Evolutionary conservation across 1,284 basidiomycete genomes (phyloP).

Genomic region (Apiotrichum sp.): DNA sequence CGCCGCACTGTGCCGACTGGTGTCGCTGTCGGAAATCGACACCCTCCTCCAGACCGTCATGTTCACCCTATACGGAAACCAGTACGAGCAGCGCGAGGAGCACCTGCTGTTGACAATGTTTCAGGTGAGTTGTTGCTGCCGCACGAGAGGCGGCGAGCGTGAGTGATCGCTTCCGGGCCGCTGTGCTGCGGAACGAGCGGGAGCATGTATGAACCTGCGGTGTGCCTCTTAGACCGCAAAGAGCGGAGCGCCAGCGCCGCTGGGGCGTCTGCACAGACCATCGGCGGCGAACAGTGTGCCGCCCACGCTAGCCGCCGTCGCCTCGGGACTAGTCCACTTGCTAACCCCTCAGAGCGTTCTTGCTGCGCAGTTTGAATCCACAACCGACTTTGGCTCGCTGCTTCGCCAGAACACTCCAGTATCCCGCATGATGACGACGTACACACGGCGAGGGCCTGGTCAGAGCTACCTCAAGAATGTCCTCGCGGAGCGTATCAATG

Average conservation of each 20-base stretch:
- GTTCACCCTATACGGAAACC: slow-evolving; percentile 99
- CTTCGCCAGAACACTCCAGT: slow-evolving; percentile 97
- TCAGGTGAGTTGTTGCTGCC: slow-evolving; percentile 49
- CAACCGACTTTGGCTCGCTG: slow-evolving; percentile 94
- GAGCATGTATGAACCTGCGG: too few relatives aligned
- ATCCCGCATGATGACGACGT: slow-evolving; percentile 99
- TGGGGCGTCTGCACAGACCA: too few relatives aligned
- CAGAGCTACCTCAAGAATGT: slow-evolving; percentile 97
- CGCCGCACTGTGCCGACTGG: slow-evolving; percentile 92
- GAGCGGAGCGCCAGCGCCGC: too few relatives aligned
- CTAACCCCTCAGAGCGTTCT: slow-evolving; percentile 68
- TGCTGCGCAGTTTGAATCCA: slow-evolving; percentile 96
- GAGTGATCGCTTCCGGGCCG: too few relatives aligned
- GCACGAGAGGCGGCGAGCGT: too few relatives aligned
- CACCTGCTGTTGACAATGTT: slow-evolving; percentile 98
- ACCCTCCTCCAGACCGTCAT: slow-evolving; percentile 98
- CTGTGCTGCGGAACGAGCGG: too few relatives aligned
- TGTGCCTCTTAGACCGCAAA: too few relatives aligned
- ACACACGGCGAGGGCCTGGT: slow-evolving; percentile 93
- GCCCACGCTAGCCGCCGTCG: too few relatives aligned
- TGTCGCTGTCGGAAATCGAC: slow-evolving; percentile 93
- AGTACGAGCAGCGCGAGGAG: slow-evolving; percentile 98
- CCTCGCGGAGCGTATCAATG: slow-evolving; percentile 94
- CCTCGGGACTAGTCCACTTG: not conserved
- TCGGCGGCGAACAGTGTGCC: too few relatives aligned